Evolutionary conservation across 768 basidiomycete genomes (phyloP), one percentile per base, ranked within the genome.

Genomic region (Lactifluus subvellereus): DNA sequence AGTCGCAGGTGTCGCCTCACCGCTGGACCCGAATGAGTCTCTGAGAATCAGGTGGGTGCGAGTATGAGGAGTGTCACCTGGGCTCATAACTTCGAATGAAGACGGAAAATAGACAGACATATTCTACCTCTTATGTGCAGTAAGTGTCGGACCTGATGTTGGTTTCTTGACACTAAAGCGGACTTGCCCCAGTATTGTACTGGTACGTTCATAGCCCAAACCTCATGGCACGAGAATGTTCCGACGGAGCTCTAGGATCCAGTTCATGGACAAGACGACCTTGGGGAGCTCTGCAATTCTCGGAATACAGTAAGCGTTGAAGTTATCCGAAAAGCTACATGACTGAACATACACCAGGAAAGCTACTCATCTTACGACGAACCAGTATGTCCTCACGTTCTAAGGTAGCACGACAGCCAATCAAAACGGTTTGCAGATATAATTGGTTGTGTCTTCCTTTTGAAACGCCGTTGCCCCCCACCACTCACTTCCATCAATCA

Each of bases 221-320:
- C 40, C 18, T 30, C 9, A 7, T 32, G 9, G 10, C 4, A 35
- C 13, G 50, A n/a, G 14, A n/a, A 40, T n/a, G 30, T 22, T 30
- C 50, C 22, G 67, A 71, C 61, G 10, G 67, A 62, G 4, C 60
- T 62, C 84, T 37, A 68, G 87, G 81, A 79, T 89, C n/a, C 87
- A 89, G 69, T 88, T 84, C 63, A 88, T 88, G 84, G 88, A 89
- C 66, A 88, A 88, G 73, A 85, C 83, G 0, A 89, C 87, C 0
- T 75, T 89, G 4, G 87, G 86, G 1, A 82, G 79, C 61, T 69
- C 86, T 0, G 82, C 88, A 2, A 87, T 89, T 65, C 77, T 90
- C 49, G 88, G 88, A 1, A 89, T 89, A 68, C 74, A 76, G 88
- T 86, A 40, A 64, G 80, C 48, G 27, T 59, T 20, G 20, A 11